A percentile compares a stretch with the other conserved stretches of the same genome.
These are phyloP conservation scores for Ogataea pignaliae DNA, from an alignment of 805 yeast species.

Conservation along the genomic window DNA sequence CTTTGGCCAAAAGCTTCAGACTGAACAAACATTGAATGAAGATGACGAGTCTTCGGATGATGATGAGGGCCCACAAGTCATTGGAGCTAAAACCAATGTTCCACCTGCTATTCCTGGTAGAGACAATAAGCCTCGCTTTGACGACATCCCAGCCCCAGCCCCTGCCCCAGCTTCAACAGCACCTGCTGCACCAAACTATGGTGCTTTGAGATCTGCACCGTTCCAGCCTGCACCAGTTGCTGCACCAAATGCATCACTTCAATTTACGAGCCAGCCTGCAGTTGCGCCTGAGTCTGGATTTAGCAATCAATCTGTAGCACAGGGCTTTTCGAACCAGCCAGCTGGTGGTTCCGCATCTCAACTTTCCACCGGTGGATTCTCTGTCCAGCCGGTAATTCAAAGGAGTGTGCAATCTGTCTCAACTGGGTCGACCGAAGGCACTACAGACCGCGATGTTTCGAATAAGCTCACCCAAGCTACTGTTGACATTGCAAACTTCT, in stretches of 20 bases:
- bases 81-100: slow-evolving; percentile 16
- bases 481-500: slow-evolving; percentile 79
- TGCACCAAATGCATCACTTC: slow-evolving; percentile 2
- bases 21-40: slow-evolving; percentile 17
- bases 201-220: slow-evolving; percentile 35
- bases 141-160: slow-evolving; percentile 12
- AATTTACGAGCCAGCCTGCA: background rate
- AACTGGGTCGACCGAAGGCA: slow-evolving; percentile 1
- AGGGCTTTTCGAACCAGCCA: slow-evolving; percentile 12
- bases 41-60: slow-evolving; percentile 32
- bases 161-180: slow-evolving; percentile 4
- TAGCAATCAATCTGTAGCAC: slow-evolving; percentile 2
- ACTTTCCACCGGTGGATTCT: slow-evolving; percentile 4
- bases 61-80: slow-evolving; percentile 34
- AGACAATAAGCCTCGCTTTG: slow-evolving; percentile 31
- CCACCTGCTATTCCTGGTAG: slow-evolving; percentile 34
- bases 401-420: background rate
- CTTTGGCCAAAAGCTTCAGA: slow-evolving; percentile 72
- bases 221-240: slow-evolving; percentile 17
- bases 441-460: slow-evolving; percentile 45
- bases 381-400: slow-evolving; percentile 1
- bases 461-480: slow-evolving; percentile 73
- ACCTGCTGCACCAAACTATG: slow-evolving; percentile 37
- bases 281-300: background rate
- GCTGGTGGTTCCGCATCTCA: slow-evolving; percentile 1